phyloP scores from a whole-genome alignment of 306 rosid genomes.

The Pachyrhizus erosus region DNA sequence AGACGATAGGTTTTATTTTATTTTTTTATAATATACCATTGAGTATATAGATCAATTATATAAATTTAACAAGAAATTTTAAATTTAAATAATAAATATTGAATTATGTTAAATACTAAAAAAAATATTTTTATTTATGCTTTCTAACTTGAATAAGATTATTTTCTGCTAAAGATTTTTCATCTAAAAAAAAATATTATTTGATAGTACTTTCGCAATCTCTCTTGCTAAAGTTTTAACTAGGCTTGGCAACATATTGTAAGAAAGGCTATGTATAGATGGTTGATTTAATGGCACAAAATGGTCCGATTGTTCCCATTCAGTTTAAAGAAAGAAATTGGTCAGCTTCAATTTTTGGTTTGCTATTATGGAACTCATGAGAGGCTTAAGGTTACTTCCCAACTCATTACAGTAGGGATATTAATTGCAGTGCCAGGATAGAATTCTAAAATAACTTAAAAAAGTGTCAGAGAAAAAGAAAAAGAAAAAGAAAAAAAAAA shows the following conservation, averaged over 20 bases:
- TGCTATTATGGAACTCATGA: slow-evolving; percentile 40
- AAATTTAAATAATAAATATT: too few species aligned
- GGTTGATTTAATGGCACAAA: background rate
- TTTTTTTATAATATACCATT: too few species aligned
- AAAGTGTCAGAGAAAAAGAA: background rate
- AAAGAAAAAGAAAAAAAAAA: too few species aligned
- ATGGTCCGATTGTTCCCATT: slow-evolving; percentile 14
- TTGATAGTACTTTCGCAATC: background rate
- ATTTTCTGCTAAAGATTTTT: too few species aligned
- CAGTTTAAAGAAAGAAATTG: slow-evolving; percentile 3
- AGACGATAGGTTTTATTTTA: background rate
- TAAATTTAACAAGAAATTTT: too few species aligned
- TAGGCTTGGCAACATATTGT: background rate
- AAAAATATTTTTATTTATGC: too few species aligned
- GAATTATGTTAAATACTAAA: too few species aligned
- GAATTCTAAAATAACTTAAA: background rate
- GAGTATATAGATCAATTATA: too few species aligned
- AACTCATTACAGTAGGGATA: slow-evolving; percentile 50
- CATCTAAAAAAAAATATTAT: too few species aligned
- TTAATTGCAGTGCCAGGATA: slow-evolving; percentile 39
- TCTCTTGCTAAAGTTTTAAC: background rate
- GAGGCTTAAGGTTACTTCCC: slow-evolving; percentile 36
- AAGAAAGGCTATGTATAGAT: background rate
- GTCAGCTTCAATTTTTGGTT: background rate
- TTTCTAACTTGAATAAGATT: too few species aligned